Base-by-base conservation (phyloP, 805 yeast genomes). In the Saccharomycopsis sp. region DNA sequence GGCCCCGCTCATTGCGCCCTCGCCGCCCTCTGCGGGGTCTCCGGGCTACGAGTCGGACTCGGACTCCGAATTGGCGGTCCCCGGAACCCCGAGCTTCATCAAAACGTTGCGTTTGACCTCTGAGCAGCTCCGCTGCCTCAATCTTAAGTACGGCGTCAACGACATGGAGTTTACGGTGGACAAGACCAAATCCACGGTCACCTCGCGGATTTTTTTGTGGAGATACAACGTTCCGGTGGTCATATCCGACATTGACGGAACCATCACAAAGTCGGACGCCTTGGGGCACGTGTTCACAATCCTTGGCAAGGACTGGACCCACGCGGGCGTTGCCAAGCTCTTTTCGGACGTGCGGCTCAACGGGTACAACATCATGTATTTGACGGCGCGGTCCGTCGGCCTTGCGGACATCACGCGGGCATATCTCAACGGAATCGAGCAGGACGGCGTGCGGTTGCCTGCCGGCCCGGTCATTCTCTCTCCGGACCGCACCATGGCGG, bases 271-370 rank as follows among this genome's bases (percentile, higher is more conserved):
- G 71, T 91, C 97, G 0, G 99, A 94, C 73, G 99, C 99, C 0
- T 75, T 94, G 66, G 99, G 99, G 2, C 99, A 94, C 71, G 92
- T 94, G 1, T 75, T 94, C 70, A 91, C 94, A 16, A 84, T 92
- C 83, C 75, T 94, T 41, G 99, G 99, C 2, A 81, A 90, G 64
- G 99, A 94, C 73, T 94, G 99, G 99, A 94, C 99, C 0, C 99
- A 94, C 69, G 81, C 84, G 1, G 99, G 99, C 34, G 99, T 94
- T 47, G 97, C 97, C 1, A 84, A 85, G 66, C 73, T 94, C 57
- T 94, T 91, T 68, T 83, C 82, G n/a, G 99, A 94, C 69, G 94
- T 94, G 61, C 68, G 79, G 51, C 73, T 79, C 58, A 94, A 94
- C 67, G 98, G 99, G 0, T 94, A 92, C 75, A 91, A 94, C 67